phyloP scores from a whole-genome alignment of 768 basidiomycete genomes.

The Brasilioporus rufonigricans region DNA sequence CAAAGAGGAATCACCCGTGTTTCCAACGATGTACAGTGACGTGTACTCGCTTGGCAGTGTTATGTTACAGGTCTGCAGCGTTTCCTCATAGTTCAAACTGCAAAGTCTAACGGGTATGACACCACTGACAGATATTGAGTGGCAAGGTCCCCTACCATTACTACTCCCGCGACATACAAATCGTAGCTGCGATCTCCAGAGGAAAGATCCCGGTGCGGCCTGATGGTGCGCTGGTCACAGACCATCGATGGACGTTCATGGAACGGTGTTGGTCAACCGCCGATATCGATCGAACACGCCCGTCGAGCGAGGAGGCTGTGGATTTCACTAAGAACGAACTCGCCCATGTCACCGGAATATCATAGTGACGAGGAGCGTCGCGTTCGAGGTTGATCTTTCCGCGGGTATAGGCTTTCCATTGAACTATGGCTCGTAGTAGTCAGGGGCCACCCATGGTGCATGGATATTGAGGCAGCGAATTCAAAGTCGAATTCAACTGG shows the following conservation, averaged over 20 bases:
- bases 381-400: no score
- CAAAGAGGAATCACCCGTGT: no score
- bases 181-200: slow-evolving; percentile 3
- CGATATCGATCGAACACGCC: slow-evolving; percentile 23
- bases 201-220: slow-evolving; percentile 1
- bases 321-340: no score
- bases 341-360: no score
- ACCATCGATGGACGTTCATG: slow-evolving; percentile 9
- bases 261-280: slow-evolving; percentile 24
- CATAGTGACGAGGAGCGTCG: no score
- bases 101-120: no score
- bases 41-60: slow-evolving; percentile 22
- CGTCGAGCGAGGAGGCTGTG: slow-evolving; percentile 31
- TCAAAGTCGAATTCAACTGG: no score
- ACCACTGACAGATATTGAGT: not conserved
- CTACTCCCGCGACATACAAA: slow-evolving; percentile 4
- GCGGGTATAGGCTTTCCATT: no score
- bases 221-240: not conserved
- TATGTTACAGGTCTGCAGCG: slow-evolving; percentile 19
- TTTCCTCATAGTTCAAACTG: no score
- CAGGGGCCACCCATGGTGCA: no score
- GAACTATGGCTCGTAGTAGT: no score
- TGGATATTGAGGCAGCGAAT: no score
- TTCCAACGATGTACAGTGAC: slow-evolving; percentile 5
- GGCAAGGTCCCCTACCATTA: slow-evolving; percentile 16